Conservation (phyloP, 495 filamentous ascomycete species). For the Podospora conica region DNA sequence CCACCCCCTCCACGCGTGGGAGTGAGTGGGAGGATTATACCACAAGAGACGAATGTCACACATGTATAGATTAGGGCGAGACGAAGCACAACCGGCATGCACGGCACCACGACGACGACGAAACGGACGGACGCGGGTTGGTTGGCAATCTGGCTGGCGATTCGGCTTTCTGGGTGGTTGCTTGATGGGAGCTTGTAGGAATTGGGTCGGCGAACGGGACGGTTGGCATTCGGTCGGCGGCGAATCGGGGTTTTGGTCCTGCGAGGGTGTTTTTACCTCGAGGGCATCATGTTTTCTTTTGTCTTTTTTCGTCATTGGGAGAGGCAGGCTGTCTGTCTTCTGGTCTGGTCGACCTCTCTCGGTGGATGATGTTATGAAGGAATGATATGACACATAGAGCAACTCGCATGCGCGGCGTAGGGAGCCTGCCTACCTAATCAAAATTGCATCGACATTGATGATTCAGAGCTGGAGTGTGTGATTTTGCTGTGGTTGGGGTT, state of each 20-base stretch:
- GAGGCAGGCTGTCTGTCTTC: too few species aligned
- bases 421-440: constrained; percentile 6
- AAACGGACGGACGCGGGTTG: constrained; percentile 9
- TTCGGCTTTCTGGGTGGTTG: neutral
- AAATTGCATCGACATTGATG: neutral
- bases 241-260: neutral
- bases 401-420: constrained; percentile 1
- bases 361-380: constrained; percentile 16
- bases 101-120: neutral
- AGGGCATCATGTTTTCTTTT: neutral
- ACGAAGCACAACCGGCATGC: neutral
- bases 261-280: neutral
- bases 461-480: neutral
- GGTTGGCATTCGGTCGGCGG: neutral
- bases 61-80: constrained; percentile 4
- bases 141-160: constrained; percentile 2
- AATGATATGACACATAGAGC: constrained; percentile 14
- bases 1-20: neutral
- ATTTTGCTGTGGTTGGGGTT: neutral
- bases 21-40: neutral
- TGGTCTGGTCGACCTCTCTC: too few species aligned
- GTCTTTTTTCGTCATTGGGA: neutral
- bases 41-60: neutral
- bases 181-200: neutral
- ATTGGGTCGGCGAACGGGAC: neutral